phyloP scores from a whole-genome alignment of 2,329 filamentous ascomycete species.

The Aspergillus japonicus region DNA sequence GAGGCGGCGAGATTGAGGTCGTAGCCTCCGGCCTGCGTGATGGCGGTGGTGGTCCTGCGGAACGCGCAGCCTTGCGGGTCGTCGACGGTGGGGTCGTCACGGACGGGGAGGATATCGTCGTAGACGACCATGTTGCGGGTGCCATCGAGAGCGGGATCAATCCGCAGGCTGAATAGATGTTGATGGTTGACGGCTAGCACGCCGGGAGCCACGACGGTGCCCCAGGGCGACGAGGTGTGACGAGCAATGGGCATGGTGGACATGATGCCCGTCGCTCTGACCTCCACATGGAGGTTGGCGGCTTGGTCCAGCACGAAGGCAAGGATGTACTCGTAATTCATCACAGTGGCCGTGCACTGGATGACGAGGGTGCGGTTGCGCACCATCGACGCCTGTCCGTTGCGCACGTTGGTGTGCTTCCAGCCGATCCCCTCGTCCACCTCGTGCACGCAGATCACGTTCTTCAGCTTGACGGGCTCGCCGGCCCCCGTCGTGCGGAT shows the following conservation, averaged over 20 bases:
- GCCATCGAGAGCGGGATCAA: slow-evolving; percentile 45
- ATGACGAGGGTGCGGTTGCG: slow-evolving; percentile 37
- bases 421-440: slow-evolving; percentile 40
- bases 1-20: slow-evolving; percentile 51
- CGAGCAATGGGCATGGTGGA: slow-evolving; percentile 37
- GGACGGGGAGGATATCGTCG: too few relatives aligned
- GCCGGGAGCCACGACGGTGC: slow-evolving; percentile 43
- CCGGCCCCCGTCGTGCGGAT: slow-evolving; percentile 36
- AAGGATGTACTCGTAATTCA: slow-evolving; percentile 49
- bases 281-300: slow-evolving; percentile 42
- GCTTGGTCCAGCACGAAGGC: slow-evolving; percentile 44
- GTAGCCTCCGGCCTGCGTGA: slow-evolving; percentile 54
- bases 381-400: slow-evolving; percentile 33
- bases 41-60: slow-evolving; percentile 28
- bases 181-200: slow-evolving; percentile 47
- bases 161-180: slow-evolving; percentile 45
- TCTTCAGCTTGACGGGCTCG: slow-evolving; percentile 38
- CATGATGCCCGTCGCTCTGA: slow-evolving; percentile 49
- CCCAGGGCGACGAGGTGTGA: slow-evolving; percentile 35
- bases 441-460: slow-evolving; percentile 45
- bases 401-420: slow-evolving; percentile 45
- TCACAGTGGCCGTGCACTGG: slow-evolving; percentile 43
- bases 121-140: slow-evolving; percentile 50
- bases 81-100: too few relatives aligned
- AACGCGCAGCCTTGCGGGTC: slow-evolving; percentile 39